A percentile compares a stretch with the other conserved stretches of the same genome.
These are phyloP conservation scores for Polytrichum formosum DNA, from an alignment of 225 moss, liverwort and hornwort genomes.

Conservation along the genomic window DNA sequence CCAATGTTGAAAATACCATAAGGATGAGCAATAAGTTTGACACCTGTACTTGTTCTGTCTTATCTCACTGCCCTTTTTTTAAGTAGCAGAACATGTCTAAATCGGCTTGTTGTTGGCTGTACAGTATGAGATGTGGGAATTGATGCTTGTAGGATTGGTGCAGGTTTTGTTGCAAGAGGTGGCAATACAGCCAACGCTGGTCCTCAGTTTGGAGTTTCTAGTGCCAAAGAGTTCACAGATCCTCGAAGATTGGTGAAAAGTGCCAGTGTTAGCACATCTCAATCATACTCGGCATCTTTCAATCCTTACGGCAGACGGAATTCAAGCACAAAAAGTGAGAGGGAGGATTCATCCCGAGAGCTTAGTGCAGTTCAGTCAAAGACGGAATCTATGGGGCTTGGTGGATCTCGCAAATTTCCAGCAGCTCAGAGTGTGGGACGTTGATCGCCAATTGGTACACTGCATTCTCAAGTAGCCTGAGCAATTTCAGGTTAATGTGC, in stretches of 20 bases:
- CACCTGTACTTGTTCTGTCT: background rate
- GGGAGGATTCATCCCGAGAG: conserved; percentile 47
- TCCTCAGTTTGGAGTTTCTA: conserved; percentile 30
- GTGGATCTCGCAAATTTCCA: conserved; percentile 48
- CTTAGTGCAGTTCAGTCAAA: conserved; percentile 61
- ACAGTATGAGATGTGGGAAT: background rate
- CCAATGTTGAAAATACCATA: background rate
- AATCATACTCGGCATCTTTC: conserved; percentile 38
- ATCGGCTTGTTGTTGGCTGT: background rate
- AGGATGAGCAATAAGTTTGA: background rate
- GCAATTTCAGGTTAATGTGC: background rate
- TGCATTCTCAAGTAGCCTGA: conserved; percentile 7
- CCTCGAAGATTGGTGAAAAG: conserved; percentile 51
- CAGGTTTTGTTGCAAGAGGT: conserved; percentile 37
- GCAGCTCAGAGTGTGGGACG: conserved; percentile 19
- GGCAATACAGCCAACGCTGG: conserved; percentile 51
- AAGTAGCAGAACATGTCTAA: conserved; percentile 1
- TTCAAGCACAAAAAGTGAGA: conserved; percentile 34
- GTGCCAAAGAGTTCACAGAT: conserved; percentile 46
- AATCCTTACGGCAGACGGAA: conserved; percentile 57
- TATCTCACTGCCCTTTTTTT: background rate
- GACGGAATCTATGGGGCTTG: conserved; percentile 66
- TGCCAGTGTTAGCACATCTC: conserved; percentile 55
- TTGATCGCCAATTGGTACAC: background rate
- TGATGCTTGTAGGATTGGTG: background rate